Conservation (phyloP, 208 protist species). For the Leishmania braziliensis region DNA sequence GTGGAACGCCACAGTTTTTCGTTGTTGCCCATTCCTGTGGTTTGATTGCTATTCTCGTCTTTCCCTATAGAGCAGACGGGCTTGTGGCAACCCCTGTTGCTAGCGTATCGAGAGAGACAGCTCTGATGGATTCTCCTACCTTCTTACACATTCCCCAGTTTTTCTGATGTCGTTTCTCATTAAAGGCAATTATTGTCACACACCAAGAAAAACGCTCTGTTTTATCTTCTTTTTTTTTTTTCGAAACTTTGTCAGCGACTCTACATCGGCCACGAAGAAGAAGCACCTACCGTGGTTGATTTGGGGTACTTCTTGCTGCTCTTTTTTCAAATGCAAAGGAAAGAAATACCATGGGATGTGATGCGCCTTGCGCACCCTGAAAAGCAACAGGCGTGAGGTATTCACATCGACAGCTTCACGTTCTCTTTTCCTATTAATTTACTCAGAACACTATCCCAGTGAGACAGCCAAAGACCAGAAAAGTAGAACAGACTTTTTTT, state of each 20-base stretch:
- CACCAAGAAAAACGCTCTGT: neutral
- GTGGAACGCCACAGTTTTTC: neutral
- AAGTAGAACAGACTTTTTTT: neutral
- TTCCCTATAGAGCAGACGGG: neutral
- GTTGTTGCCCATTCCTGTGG: neutral
- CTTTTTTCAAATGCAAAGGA: neutral
- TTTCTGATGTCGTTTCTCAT: neutral
- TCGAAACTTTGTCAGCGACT: neutral
- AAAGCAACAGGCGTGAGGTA: neutral
- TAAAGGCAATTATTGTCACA: neutral
- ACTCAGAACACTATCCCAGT: neutral
- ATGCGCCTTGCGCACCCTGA: neutral
- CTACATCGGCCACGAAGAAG: neutral
- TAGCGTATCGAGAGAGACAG: neutral
- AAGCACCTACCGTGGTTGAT: neutral
- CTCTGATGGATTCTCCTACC: neutral
- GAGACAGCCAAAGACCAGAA: neutral
- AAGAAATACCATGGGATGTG: neutral
- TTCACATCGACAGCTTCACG: neutral
- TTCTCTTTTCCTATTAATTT: neutral
- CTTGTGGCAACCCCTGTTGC: neutral
- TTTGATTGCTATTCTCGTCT: neutral
- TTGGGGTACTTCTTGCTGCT: neutral
- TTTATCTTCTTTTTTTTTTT: neutral
- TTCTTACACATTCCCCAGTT: neutral